These are phyloP conservation scores for Cutaneotrichosporon spelunceum DNA, from an alignment of 1,284 basidiomycete species.

Conservation along the genomic window DNA sequence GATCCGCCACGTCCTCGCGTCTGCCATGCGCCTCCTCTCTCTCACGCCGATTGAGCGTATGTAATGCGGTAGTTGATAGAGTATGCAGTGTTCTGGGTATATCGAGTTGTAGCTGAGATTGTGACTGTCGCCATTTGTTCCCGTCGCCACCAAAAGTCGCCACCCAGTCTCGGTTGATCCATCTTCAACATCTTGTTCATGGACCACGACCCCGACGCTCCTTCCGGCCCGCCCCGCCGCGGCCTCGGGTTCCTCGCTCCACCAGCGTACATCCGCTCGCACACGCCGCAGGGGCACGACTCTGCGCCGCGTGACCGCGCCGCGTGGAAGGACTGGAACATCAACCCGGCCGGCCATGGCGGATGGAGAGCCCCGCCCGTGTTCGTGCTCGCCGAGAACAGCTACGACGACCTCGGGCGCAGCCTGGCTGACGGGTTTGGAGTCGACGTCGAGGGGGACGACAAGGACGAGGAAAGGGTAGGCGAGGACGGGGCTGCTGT, in stretches of 20 bases:
- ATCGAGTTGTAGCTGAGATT: not conserved
- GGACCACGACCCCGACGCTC: not conserved
- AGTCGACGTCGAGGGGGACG: constrained; percentile 23
- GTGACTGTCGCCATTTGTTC: not conserved
- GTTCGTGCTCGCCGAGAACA: constrained; percentile 31
- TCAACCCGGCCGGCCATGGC: constrained; percentile 40
- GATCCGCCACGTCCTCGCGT: constrained; percentile 81
- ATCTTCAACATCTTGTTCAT: not conserved
- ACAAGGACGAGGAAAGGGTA: constrained; percentile 3
- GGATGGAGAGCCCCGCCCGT: constrained; percentile 29
- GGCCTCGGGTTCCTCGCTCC: constrained; percentile 30
- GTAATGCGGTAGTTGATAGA: constrained; percentile 52
- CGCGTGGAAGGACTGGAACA: constrained; percentile 44
- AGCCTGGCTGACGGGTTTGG: constrained; percentile 30
- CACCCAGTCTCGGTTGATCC: not conserved
- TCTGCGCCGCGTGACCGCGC: constrained; percentile 7
- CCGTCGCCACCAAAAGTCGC: not conserved
- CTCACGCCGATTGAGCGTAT: constrained; percentile 88
- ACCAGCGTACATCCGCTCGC: constrained; percentile 34
- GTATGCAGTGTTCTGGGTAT: not conserved
- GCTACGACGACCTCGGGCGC: constrained; percentile 43
- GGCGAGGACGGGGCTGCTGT: constrained; percentile 28
- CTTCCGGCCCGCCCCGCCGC: constrained; percentile 1
- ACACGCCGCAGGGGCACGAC: constrained; percentile 11
- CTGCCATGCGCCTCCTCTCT: constrained; percentile 82